Evolutionary conservation across 768 basidiomycete genomes (phyloP), one percentile per base, ranked within the genome.

Genomic region (Tylopilus cervinicoccineus): DNA sequence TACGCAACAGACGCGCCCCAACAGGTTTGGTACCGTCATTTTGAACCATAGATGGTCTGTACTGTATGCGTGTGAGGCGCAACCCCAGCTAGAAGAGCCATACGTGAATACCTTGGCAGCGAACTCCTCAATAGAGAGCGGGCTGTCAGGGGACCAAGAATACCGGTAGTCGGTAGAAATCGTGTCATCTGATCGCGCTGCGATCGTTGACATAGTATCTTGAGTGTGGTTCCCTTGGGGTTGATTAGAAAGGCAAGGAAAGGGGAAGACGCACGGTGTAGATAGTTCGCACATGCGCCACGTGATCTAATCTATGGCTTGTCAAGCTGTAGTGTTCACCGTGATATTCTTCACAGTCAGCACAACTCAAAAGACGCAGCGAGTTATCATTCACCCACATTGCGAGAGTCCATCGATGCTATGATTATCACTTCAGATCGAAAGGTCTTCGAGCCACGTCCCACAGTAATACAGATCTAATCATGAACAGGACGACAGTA

Each of bases 1-100:
- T 11, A 19, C 20, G 31, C 5, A n/a, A 28, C 19, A 2, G n/a
- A 50, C 32, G 20, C 12, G 13, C 46, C 52, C 79, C 61, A 48
- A 87, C 86, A 36, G 85, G 85, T 63, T 86, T 88, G 0, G 73
- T 83, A 5, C 86, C 86, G 49, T 88, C 83, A 59, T 88, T 79
- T 55, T 85, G 79, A 10, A 87, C 81, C 84, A 88, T 83, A 16
- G 85, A 87, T 1, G 87, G 86, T 44, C 74, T 83, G 54, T 79
- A 86, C 85, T 88, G 52, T n/a, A 32, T 10, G 16, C 9, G 24
- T 17, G 48, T 54, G 26, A 50, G 50, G 29, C 7, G 27, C 10
- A 20, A 46, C 32, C 8, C 7, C 2, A 37, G 37, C 34, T 26
- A 27, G 12, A 20, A 45, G 16, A 19, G 13, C 7, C 22, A 13